Evolutionary conservation across 2,329 filamentous ascomycete genomes (phyloP), one percentile per base, ranked within the genome.

Genomic region (Nothophoma quercina): DNA sequence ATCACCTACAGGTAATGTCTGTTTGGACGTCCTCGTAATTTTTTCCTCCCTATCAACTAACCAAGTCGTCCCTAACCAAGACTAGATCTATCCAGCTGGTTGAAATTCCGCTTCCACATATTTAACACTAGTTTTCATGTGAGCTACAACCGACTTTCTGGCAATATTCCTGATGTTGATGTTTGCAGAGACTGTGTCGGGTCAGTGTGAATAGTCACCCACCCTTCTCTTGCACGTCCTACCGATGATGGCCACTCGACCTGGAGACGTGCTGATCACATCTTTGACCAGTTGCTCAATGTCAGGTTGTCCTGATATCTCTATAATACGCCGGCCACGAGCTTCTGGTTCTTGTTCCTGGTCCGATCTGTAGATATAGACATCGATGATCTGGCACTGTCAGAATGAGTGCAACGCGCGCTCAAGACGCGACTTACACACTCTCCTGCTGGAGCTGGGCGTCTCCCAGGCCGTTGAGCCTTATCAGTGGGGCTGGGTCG

Each of bases 171-270:
- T 56, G 7, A 62, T 62, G 25, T 53, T 2, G 16, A 5, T 2
- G 16, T 51, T 7, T 26, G 40, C 49, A 41, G 36, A 62, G 34
- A 59, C 59, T 60, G 32, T 22, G n/a, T n/a, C n/a, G n/a, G n/a
- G n/a, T n/a, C n/a, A n/a, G n/a, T n/a, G n/a, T n/a, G n/a, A n/a
- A n/a, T n/a, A n/a, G n/a, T n/a, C n/a, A n/a, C n/a, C n/a, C n/a
- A n/a, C n/a, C n/a, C n/a, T n/a, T n/a, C n/a, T n/a, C n/a, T n/a
- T 13, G 22, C 10, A 38, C 21, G 15, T 29, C 56, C 42, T 60
- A 60, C 59, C 21, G 33, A n/a, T 59, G n/a, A 62, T 60, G 2
- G 28, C 40, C 25, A 62, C 29, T 42, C 42, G 56, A 52, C 55
- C 46, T 7, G 13, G 35, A 18, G 50, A 12, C 7, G 33, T 56